phyloP scores from a whole-genome alignment of 2,329 filamentous ascomycete genomes.

The Diaporthe vexans region DNA sequence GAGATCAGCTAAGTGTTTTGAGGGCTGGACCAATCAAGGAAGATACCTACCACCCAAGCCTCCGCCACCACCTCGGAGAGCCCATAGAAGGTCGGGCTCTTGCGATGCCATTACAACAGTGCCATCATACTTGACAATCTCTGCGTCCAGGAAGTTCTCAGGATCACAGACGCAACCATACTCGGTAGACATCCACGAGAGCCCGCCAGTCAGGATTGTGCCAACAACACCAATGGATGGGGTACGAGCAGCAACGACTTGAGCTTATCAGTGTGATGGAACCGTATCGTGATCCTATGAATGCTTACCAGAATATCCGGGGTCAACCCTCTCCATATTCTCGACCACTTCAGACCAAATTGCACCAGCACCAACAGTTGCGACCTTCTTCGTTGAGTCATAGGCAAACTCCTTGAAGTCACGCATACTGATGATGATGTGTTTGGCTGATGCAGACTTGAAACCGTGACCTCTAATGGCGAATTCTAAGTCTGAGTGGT shows the following conservation, averaged over 20 bases:
- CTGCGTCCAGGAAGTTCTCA: not conserved
- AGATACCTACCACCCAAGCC: not conserved
- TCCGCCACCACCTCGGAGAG: not conserved
- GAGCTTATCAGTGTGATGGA: not conserved
- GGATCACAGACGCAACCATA: not conserved
- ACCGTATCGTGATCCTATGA: not conserved
- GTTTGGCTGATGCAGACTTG: not conserved
- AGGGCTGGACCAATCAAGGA: not conserved
- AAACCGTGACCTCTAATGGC: not conserved
- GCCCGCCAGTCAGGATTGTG: not conserved
- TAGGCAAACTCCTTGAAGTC: not conserved
- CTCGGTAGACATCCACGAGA: not conserved
- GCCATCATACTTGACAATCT: not conserved
- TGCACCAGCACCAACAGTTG: not conserved
- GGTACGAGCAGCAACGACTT: not conserved
- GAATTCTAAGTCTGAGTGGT: not conserved
- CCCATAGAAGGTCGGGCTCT: not conserved
- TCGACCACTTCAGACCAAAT: not conserved
- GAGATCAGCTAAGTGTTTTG: not conserved
- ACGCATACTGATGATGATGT: not conserved
- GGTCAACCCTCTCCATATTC: not conserved
- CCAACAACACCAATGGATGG: not conserved
- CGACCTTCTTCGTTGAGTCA: not conserved
- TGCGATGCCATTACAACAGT: not conserved
- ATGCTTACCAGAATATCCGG: slow-evolving; percentile 4